Base-by-base conservation (phyloP, 768 basidiomycete genomes). In the Sporobolomyces pararoseus region DNA sequence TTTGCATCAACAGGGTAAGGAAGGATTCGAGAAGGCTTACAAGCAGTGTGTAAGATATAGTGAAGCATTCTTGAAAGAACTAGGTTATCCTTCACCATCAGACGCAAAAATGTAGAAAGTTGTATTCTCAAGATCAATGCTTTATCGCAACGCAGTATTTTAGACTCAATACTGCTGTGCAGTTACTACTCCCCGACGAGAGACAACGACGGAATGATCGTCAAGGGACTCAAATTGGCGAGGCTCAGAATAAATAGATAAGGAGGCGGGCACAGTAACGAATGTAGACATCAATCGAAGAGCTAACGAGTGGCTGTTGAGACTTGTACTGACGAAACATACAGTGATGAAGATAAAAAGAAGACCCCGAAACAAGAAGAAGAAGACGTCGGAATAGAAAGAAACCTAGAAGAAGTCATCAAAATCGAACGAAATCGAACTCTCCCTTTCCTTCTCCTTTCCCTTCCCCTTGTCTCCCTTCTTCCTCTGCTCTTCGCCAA, bases 21-120 rank as follows among this genome's bases (percentile, higher is more conserved):
- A 81, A 67, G 89, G 84, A 3, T 95, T 95, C 70, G 90, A 92
- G 77, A 80, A 81, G 52, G 85, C 86, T n/a, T 94, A 86, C 74
- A 80, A 87, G 74, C 89, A 91, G 77, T 93, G 91, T 75, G 83
- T 86, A 31, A 77, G 76, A 53, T 84, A 91, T 37, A 87, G 88
- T 0, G 84, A 89, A 66, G 90, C 90, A 21, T 90, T 95, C 79
- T 35, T 70, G 9, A 34, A 63, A 21, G 65, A 61, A 6, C 52
- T 74, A 44, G 72, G 72, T 5, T 73, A 52, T 47, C 58, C 58
- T 3, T 12, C 53, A 23, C 53, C 58, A 17, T 31, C 31, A 12
- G 46, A 61, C 23, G 46, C 44, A 21, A 61, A 61, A 27, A 61
- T 61, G 59, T 61, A 61, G 46, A 32, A 23, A 19, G 29, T 19